These are phyloP conservation scores for Aspergillus sergii DNA, from an alignment of 2,329 filamentous ascomycete genomes.

Conservation along the genomic window DNA sequence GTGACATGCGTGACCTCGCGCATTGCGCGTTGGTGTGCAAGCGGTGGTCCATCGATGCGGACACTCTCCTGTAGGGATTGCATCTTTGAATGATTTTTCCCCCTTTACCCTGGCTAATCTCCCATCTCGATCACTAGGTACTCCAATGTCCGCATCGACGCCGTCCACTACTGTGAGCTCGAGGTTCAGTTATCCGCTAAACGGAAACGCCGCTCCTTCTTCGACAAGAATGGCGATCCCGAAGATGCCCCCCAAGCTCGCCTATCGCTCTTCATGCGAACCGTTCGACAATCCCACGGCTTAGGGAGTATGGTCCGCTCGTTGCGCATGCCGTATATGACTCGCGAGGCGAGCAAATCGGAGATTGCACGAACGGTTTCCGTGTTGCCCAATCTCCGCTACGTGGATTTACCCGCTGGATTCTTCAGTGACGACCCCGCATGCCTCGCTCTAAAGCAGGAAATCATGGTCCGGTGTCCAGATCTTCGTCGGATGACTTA, in stretches of 20 bases:
- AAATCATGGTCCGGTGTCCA: slow-evolving; percentile 80
- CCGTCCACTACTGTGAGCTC: slow-evolving; percentile 89
- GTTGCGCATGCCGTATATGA: slow-evolving; percentile 93
- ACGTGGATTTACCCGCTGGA: slow-evolving; percentile 87
- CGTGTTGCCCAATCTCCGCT: slow-evolving; percentile 80
- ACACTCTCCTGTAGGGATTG: slow-evolving; percentile 61
- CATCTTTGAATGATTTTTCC: background rate
- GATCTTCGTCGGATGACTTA: slow-evolving; percentile 91
- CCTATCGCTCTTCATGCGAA: slow-evolving; percentile 76
- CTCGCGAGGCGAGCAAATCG: slow-evolving; percentile 80
- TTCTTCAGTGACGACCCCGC: slow-evolving; percentile 79
- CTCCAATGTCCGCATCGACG: slow-evolving; percentile 86
- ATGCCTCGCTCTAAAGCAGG: slow-evolving; percentile 75
- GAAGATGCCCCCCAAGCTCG: slow-evolving; percentile 78
- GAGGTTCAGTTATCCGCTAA: slow-evolving; percentile 79
- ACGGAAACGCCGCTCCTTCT: slow-evolving; percentile 72
- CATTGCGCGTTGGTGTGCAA: slow-evolving; percentile 75
- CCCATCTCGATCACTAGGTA: slow-evolving; percentile 58
- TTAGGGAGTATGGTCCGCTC: slow-evolving; percentile 73
- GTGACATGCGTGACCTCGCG: slow-evolving; percentile 85
- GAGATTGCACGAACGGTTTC: slow-evolving; percentile 85
- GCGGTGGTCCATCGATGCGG: slow-evolving; percentile 67
- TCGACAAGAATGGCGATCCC: slow-evolving; percentile 75
- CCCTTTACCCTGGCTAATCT: slow-evolving; percentile 18
- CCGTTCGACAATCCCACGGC: slow-evolving; percentile 74